Conservation (phyloP, 1,139 yeast species). For the Pichia sp. region DNA sequence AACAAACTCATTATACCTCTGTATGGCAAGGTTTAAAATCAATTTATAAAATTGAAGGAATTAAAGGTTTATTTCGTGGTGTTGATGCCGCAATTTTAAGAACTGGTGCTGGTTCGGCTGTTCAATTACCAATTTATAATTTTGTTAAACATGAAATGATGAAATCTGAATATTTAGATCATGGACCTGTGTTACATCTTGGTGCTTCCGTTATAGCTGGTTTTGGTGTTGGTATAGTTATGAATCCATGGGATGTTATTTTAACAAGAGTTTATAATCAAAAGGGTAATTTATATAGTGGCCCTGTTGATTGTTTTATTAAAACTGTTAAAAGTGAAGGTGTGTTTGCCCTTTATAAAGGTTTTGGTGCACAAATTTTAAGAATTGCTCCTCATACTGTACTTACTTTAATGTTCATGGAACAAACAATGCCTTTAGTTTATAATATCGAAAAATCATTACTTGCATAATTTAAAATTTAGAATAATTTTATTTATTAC, state of each 20-base stretch:
- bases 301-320: constrained; percentile 80
- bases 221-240: constrained; percentile 84
- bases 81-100: constrained; percentile 91
- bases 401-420: constrained; percentile 88
- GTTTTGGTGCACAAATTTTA: constrained; percentile 86
- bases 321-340: constrained; percentile 85
- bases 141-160: constrained; percentile 59
- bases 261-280: constrained; percentile 93
- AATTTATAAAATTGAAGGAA: constrained; percentile 63
- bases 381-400: constrained; percentile 96
- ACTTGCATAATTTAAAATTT: not conserved
- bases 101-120: constrained; percentile 95
- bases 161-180: constrained; percentile 42
- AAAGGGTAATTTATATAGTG: constrained; percentile 77
- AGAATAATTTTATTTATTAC: not conserved
- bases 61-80: constrained; percentile 79
- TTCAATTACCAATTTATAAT: constrained; percentile 90
- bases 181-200: constrained; percentile 69
- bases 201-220: constrained; percentile 78
- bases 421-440: constrained; percentile 73
- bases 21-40: constrained; percentile 62
- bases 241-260: constrained; percentile 97
- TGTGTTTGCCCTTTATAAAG: constrained; percentile 82
- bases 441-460: constrained; percentile 35
- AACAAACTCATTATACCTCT: constrained; percentile 79